These are phyloP conservation scores for Beauveria australis DNA, from an alignment of 2,329 filamentous ascomycete genomes.

Conservation along the genomic window DNA sequence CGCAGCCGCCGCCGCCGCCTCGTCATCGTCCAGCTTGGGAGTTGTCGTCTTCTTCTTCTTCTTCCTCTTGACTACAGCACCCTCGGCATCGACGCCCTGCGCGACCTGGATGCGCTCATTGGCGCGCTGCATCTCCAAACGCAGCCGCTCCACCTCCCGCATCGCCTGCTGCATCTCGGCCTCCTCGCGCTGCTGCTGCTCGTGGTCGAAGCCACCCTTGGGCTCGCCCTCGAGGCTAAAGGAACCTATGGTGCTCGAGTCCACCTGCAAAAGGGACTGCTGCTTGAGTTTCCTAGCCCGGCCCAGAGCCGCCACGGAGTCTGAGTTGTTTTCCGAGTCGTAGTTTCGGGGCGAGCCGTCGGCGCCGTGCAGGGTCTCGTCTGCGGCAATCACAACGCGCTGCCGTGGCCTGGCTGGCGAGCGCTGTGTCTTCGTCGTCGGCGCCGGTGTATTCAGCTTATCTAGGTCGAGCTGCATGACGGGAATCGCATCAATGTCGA, in stretches of 20 bases:
- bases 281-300: constrained; percentile 47
- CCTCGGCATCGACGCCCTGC: constrained; percentile 58
- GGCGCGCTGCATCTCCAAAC: constrained; percentile 81
- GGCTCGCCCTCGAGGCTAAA: constrained; percentile 56
- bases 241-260: constrained; percentile 71
- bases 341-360: constrained; percentile 39
- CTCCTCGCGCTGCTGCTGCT: constrained; percentile 66
- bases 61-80: constrained; percentile 58
- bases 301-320: constrained; percentile 38
- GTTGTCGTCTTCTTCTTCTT: constrained; percentile 41
- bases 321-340: constrained; percentile 46
- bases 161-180: constrained; percentile 83
- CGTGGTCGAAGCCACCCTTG: constrained; percentile 43
- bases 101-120: constrained; percentile 67
- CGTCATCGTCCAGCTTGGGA: constrained; percentile 17
- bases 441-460: constrained; percentile 29
- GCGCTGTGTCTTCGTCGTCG: constrained; percentile 24
- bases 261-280: constrained; percentile 66
- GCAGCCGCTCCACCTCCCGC: constrained; percentile 76
- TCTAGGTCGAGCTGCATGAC: constrained; percentile 87
- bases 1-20: background rate
- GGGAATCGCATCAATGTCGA: constrained; percentile 91
- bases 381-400: constrained; percentile 59
- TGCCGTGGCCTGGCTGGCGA: constrained; percentile 39
- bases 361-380: constrained; percentile 60